phyloP scores from a whole-genome alignment of 2,329 filamentous ascomycete genomes.

The Talaromyces sp. region DNA sequence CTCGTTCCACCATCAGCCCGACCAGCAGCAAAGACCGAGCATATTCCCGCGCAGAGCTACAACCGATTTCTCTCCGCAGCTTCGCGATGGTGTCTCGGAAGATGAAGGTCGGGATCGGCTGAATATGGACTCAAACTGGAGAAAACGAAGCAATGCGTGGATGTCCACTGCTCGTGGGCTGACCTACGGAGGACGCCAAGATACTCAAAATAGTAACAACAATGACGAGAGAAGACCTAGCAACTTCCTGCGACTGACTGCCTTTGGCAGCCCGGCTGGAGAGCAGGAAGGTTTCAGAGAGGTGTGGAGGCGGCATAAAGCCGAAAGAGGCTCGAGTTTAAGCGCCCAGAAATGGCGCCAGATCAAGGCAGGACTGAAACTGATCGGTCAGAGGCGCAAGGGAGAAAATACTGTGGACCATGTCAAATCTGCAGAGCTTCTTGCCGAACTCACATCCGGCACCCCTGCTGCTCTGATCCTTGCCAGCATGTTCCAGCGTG shows the following conservation, averaged over 20 bases:
- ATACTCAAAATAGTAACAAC: conserved; percentile 47
- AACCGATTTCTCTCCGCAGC: conserved; percentile 55
- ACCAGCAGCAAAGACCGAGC: conserved; percentile 36
- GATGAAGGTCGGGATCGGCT: conserved; percentile 67
- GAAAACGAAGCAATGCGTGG: conserved; percentile 56
- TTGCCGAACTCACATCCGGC: conserved; percentile 89
- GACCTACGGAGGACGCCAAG: conserved; percentile 47
- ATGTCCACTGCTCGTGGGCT: conserved; percentile 43
- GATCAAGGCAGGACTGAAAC: conserved; percentile 82
- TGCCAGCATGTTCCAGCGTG: conserved; percentile 95
- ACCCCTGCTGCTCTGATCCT: conserved; percentile 90
- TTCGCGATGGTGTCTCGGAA: conserved; percentile 63
- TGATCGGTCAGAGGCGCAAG: conserved; percentile 72
- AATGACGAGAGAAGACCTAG: conserved; percentile 55
- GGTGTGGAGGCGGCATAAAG: conserved; percentile 46
- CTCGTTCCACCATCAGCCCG: conserved; percentile 41
- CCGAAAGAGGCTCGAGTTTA: conserved; percentile 66
- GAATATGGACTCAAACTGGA: conserved; percentile 52
- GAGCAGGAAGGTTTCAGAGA: conserved; percentile 60
- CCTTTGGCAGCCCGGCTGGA: conserved; percentile 58
- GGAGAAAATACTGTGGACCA: conserved; percentile 83
- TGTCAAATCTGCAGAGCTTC: conserved; percentile 90
- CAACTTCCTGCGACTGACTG: conserved; percentile 63
- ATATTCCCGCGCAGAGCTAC: conserved; percentile 62
- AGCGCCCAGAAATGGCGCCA: conserved; percentile 83